Conservation (phyloP, 371 early-diverging fungal genomes). For the Gilbertella persicaria region DNA sequence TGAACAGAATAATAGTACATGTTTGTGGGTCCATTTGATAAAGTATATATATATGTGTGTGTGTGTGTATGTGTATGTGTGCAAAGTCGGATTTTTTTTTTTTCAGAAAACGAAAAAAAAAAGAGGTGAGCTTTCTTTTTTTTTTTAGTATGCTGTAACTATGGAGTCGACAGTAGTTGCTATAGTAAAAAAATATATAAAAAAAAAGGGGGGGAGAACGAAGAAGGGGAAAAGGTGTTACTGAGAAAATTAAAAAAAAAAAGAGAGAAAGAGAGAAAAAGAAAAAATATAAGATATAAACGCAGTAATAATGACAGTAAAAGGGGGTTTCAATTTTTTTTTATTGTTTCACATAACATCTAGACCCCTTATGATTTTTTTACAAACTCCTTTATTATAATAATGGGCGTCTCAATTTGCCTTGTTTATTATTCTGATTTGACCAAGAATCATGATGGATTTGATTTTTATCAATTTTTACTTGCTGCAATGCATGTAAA, state of each 20-base stretch:
- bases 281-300: background rate
- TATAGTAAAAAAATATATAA: background rate
- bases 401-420: background rate
- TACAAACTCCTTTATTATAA: background rate
- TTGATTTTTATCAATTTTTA: slow-evolving; percentile 9
- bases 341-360: no score
- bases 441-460: slow-evolving; percentile 6
- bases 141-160: no score
- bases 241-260: no score
- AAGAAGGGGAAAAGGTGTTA: background rate
- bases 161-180: background rate
- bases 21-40: slow-evolving; percentile 18
- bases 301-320: background rate
- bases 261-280: background rate
- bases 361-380: no score
- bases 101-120: no score
- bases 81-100: no score
- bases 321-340: background rate
- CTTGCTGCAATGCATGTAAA: slow-evolving; percentile 16
- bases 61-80: no score
- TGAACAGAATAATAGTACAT: slow-evolving; percentile 23
- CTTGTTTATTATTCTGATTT: slow-evolving; percentile 8
- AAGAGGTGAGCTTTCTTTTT: no score
- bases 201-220: background rate
- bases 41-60: no score